Conservation (phyloP, 2,329 filamentous ascomycete species). For the Fusarium virguliforme region DNA sequence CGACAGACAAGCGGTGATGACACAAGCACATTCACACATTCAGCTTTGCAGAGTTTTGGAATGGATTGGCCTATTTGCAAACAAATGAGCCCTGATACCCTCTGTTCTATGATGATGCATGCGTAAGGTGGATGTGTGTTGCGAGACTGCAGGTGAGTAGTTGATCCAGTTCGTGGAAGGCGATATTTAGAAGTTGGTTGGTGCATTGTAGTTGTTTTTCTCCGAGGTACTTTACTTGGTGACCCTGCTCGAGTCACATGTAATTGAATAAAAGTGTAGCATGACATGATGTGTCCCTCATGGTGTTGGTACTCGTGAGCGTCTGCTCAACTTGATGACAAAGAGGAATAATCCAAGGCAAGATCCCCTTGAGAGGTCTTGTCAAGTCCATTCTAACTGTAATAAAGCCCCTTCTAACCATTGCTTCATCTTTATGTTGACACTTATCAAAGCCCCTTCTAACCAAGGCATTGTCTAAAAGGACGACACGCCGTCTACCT, state of each 20-base stretch:
- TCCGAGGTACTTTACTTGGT: background rate
- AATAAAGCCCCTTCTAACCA: background rate
- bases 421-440: background rate
- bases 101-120: conserved; percentile 26
- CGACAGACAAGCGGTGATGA: conserved; percentile 22
- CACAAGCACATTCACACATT: conserved; percentile 4
- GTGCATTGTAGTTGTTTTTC: background rate
- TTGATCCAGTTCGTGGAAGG: background rate
- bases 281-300: background rate
- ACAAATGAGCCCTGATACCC: conserved; percentile 39
- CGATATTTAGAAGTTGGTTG: no score
- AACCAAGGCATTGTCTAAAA: background rate
- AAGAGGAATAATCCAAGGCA: no score
- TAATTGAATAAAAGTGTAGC: conserved; percentile 1
- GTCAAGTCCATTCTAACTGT: background rate
- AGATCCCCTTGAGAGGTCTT: no score
- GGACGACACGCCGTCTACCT: background rate
- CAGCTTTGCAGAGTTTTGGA: conserved; percentile 44
- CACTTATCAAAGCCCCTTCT: background rate
- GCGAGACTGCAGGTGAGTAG: background rate
- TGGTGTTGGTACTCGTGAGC: background rate
- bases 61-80: conserved; percentile 46
- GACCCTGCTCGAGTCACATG: background rate
- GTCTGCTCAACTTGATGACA: no score
- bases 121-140: conserved; percentile 14